Evolutionary conservation across 2,329 filamentous ascomycete species (phyloP).

Genomic region (Juglanconis juglandina): DNA sequence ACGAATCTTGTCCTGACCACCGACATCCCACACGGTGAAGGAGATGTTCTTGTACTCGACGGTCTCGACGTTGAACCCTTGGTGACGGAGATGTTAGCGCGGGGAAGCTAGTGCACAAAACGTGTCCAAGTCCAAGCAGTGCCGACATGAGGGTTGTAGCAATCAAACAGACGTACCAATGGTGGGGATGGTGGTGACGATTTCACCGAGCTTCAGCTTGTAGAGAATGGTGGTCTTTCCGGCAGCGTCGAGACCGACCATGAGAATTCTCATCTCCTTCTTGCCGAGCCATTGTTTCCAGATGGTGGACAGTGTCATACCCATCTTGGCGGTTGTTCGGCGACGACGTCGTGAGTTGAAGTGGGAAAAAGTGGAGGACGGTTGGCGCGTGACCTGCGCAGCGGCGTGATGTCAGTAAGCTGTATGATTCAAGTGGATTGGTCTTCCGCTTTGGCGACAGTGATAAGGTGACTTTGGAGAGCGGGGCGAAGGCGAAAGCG

Average conservation of each 20-base stretch:
- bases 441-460: background rate
- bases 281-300: conserved; percentile 80
- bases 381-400: conserved; percentile 12
- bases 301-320: conserved; percentile 69
- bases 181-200: conserved; percentile 98
- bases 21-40: conserved; percentile 99
- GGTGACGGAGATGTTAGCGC: conserved; percentile 23
- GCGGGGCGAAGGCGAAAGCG: background rate
- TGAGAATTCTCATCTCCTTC: conserved; percentile 99
- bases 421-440: background rate
- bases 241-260: conserved; percentile 98
- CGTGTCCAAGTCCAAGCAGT: background rate
- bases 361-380: background rate
- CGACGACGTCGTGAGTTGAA: conserved; percentile 16
- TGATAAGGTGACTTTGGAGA: background rate
- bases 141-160: too few relatives aligned
- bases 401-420: conserved; percentile 9
- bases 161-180: conserved; percentile 64
- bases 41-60: conserved; percentile 99
- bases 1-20: conserved; percentile 99
- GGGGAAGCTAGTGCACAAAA: background rate
- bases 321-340: conserved; percentile 71
- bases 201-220: conserved; percentile 99
- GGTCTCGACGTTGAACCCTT: conserved; percentile 99
- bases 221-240: conserved; percentile 99